These are phyloP conservation scores for Vaccinium myrtillus DNA, from an alignment of 148 eudicot species.

Conservation along the genomic window DNA sequence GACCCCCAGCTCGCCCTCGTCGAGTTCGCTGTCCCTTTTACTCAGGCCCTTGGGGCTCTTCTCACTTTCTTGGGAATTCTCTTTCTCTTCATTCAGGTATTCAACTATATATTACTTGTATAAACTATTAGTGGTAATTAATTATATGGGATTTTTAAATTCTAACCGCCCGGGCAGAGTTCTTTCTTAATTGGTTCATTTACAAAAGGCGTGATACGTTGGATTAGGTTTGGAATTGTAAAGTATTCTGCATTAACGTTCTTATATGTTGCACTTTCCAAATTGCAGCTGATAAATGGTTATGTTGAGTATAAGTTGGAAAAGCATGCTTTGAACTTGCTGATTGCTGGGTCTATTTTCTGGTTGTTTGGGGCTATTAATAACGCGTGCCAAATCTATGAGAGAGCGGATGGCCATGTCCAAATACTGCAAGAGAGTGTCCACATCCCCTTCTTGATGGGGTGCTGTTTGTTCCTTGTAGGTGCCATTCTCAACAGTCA, in stretches of 20 bases:
- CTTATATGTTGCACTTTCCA: not conserved
- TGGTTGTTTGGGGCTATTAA: slow-evolving; percentile 86
- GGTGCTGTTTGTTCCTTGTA: slow-evolving; percentile 62
- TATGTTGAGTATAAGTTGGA: slow-evolving; percentile 38
- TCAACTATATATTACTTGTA: too few species aligned
- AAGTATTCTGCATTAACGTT: not conserved
- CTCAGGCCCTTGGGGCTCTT: slow-evolving; percentile 40
- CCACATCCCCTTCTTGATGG: slow-evolving; percentile 68
- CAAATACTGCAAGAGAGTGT: slow-evolving; percentile 75
- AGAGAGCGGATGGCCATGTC: slow-evolving; percentile 76
- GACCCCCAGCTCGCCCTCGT: slow-evolving; percentile 73
- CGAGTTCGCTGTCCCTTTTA: slow-evolving; percentile 65
- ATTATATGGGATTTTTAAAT: too few species aligned
- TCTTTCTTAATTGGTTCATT: too few species aligned
- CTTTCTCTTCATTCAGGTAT: slow-evolving; percentile 42
- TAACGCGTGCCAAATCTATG: slow-evolving; percentile 79
- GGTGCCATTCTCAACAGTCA: slow-evolving; percentile 54
- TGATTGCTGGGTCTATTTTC: slow-evolving; percentile 62
- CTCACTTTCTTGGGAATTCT: slow-evolving; percentile 41
- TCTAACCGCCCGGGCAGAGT: too few species aligned
- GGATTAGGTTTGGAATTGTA: too few species aligned
- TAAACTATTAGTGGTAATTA: too few species aligned
- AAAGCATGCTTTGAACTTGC: slow-evolving; percentile 54
- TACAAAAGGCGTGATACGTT: too few species aligned
- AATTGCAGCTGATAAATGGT: slow-evolving; percentile 58